Evolutionary conservation across 2,329 filamentous ascomycete species (phyloP).

Genomic region (Boeremia exigua): DNA sequence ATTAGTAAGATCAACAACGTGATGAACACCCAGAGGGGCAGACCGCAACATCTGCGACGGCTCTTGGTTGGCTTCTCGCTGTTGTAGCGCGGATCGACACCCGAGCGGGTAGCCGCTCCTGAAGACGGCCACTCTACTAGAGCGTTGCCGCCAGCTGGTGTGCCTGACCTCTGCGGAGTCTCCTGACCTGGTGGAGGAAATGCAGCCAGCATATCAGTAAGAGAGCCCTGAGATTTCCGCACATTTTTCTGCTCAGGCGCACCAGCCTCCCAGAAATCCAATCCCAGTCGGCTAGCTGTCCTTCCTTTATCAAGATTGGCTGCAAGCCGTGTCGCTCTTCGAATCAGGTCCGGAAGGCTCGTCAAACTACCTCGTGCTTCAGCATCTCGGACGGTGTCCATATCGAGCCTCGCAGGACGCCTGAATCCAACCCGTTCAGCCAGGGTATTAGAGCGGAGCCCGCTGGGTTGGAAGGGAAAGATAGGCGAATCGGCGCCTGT

Average conservation of each 20-base stretch:
- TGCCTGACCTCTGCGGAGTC: slow-evolving; percentile 41
- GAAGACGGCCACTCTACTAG: slow-evolving; percentile 41
- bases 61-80: slow-evolving; percentile 42
- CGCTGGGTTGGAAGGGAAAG: slow-evolving; percentile 38
- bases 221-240: slow-evolving; percentile 55
- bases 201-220: slow-evolving; percentile 69
- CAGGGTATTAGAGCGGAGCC: slow-evolving; percentile 39
- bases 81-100: slow-evolving; percentile 13
- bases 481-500: slow-evolving; percentile 35
- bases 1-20: slow-evolving; percentile 69
- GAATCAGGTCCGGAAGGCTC: slow-evolving; percentile 88
- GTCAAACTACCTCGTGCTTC: slow-evolving; percentile 89
- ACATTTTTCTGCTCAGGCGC: slow-evolving; percentile 39
- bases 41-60: slow-evolving; percentile 77
- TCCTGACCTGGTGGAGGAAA: slow-evolving; percentile 66
- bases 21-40: slow-evolving; percentile 80
- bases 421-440: slow-evolving; percentile 51
- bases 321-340: slow-evolving; percentile 83
- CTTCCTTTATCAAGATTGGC: slow-evolving; percentile 85
- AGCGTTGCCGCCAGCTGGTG: slow-evolving; percentile 38
- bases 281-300: slow-evolving; percentile 65
- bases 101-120: slow-evolving; percentile 9
- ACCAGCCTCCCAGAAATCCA: slow-evolving; percentile 55
- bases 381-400: slow-evolving; percentile 79
- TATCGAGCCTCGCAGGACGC: slow-evolving; percentile 75